Base-by-base conservation (phyloP, 257 asterid species). In the Penstemon barbatus region DNA sequence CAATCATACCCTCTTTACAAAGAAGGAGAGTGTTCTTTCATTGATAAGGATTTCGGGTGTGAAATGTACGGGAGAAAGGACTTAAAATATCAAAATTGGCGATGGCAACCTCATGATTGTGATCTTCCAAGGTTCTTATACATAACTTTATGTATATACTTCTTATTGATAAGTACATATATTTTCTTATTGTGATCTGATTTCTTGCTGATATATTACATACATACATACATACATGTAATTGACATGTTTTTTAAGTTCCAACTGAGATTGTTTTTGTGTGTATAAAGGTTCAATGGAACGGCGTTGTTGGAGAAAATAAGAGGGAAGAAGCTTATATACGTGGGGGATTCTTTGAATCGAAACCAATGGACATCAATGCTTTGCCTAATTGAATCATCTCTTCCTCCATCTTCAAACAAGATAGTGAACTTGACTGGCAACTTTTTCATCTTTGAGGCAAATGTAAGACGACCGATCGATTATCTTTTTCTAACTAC, bases 351-450 rank as follows among this genome's bases (percentile, higher is more conserved):
- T 78, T 89, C 96, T 0, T 49, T 89, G 46, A 79, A 67, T 57
- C 75, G 86, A 63, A 85, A 85, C 41, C 96, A 87, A 71, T 87
- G 89, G 88, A 75, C 59, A 38, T 87, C 96, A 3, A 76, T 89
- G 81, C 84, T 83, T 33, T 89, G 95, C 75, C 62, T 89, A 46
- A 63, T 87, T 2, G 90, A 87, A 50, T 75, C 90, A 15, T 62
- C 71, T 36, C 71, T 82, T 39, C 74, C 79, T 8, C 70, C 78
- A 15, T 74, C 77, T 5, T 66, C 81, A 3, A 65, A 40, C 5
- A 80, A 74, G 72, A 44, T 64, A 7, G 69, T 81, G 49, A 59
- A 57, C 6, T 51, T 41, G 52, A 78, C 62, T 5, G 87, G 75
- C 68, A 80, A 85, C 43, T 73, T 79, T 40, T 68, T 56, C 55